These are phyloP conservation scores for Pisolithus albus DNA, from an alignment of 768 basidiomycete species.

Conservation along the genomic window DNA sequence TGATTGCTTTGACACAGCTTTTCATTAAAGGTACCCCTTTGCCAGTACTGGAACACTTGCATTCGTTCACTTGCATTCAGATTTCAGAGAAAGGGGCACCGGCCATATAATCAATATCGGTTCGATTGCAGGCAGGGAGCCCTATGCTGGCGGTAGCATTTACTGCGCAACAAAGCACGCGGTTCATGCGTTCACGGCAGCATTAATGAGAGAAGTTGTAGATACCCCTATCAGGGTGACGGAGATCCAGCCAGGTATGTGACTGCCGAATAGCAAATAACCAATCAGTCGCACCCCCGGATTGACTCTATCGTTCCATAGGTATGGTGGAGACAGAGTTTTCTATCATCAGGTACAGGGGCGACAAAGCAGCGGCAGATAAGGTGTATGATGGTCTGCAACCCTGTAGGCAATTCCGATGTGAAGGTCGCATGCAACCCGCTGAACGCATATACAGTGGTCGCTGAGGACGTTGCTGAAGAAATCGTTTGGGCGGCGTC, in stretches of 20 bases:
- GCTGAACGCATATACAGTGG: constrained; percentile 40
- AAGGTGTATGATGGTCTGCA: constrained; percentile 87
- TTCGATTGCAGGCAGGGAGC: constrained; percentile 81
- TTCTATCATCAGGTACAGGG: constrained; percentile 83
- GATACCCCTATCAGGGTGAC: constrained; percentile 90
- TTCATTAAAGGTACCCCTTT: constrained; percentile 43
- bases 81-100: constrained; percentile 68
- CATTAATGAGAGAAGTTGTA: constrained; percentile 80
- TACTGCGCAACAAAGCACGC: constrained; percentile 91
- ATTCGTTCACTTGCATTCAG: constrained; percentile 30
- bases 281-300: constrained; percentile 2
- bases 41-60: not conserved
- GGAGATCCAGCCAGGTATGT: constrained; percentile 83
- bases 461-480: constrained; percentile 86
- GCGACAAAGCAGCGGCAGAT: constrained; percentile 74
- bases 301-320: constrained; percentile 17
- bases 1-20: constrained; percentile 79
- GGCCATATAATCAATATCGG: constrained; percentile 95
- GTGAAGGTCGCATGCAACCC: not conserved
- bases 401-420: constrained; percentile 54
- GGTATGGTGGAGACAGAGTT: constrained; percentile 92
- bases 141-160: constrained; percentile 87
- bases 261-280: constrained; percentile 4
- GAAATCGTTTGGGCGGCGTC: constrained; percentile 97
- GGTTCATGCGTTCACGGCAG: constrained; percentile 79